phyloP scores from a whole-genome alignment of 805 yeast species.

The Yamadazyma insecticola region DNA sequence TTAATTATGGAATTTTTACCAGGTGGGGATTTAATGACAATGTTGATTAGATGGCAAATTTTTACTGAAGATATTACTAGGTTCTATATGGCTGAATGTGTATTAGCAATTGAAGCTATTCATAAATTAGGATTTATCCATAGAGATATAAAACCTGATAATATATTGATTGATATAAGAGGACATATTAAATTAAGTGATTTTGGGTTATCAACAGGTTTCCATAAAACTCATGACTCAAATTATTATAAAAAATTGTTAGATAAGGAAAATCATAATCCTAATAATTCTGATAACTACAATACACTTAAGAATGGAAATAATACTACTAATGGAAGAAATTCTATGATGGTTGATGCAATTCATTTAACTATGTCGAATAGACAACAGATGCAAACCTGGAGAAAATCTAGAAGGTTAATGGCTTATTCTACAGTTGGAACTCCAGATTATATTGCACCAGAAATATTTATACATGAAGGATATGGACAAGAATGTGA shows the following conservation, averaged over 20 bases:
- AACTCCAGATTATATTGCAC: conserved; percentile 94
- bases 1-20: conserved; percentile 78
- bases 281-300: conserved; percentile 6
- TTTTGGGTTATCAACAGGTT: conserved; percentile 84
- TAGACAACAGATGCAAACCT: conserved; percentile 90
- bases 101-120: conserved; percentile 88
- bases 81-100: conserved; percentile 95
- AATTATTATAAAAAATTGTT: conserved; percentile 78
- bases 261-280: conserved; percentile 47
- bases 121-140: conserved; percentile 93
- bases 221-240: conserved; percentile 89
- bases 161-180: conserved; percentile 76
- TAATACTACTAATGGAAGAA: conserved; percentile 43
- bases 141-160: conserved; percentile 97
- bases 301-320: conserved; percentile 3
- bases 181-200: conserved; percentile 69
- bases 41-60: conserved; percentile 91
- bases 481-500: conserved; percentile 97
- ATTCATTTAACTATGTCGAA: conserved; percentile 94
- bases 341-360: conserved; percentile 87
- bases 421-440: conserved; percentile 98
- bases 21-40: conserved; percentile 89
- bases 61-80: conserved; percentile 91
- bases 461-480: conserved; percentile 87
- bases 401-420: conserved; percentile 86